A percentile compares a stretch with the other conserved stretches of the same genome.
phyloP scores from a whole-genome alignment of 192 early-diverging fungal genomes.

The Powellomyces hirtus region DNA sequence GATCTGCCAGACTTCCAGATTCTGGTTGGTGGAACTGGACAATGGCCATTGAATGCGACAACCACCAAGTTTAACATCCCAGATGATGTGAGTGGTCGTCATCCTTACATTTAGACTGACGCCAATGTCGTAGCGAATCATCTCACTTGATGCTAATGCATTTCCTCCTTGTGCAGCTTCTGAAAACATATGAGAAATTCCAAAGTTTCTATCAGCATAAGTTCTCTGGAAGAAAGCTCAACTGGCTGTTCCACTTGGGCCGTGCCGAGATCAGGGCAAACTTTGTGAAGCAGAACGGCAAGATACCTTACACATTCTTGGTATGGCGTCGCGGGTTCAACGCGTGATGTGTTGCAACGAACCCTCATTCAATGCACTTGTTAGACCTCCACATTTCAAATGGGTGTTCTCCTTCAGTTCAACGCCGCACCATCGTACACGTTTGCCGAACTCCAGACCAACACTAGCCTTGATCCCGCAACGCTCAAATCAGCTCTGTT shows the following conservation, averaged over 20 bases:
- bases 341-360: not conserved
- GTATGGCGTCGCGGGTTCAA: slow-evolving; percentile 27
- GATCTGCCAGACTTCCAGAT: slow-evolving; percentile 75
- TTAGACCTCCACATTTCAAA: slow-evolving; percentile 85
- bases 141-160: not conserved
- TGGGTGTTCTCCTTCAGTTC: slow-evolving; percentile 91
- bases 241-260: slow-evolving; percentile 90
- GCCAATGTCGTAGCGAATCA: not conserved
- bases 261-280: slow-evolving; percentile 93
- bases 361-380: not conserved
- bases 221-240: slow-evolving; percentile 86
- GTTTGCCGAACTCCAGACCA: slow-evolving; percentile 69
- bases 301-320: slow-evolving; percentile 76
- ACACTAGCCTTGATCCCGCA: slow-evolving; percentile 71
- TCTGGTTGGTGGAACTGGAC: slow-evolving; percentile 80
- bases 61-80: slow-evolving; percentile 83
- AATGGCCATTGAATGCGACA: slow-evolving; percentile 86
- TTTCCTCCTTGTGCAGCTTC: slow-evolving; percentile 46
- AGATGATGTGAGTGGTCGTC: slow-evolving; percentile 57
- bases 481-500: slow-evolving; percentile 66
- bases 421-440: slow-evolving; percentile 76
- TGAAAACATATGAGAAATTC: slow-evolving; percentile 82
- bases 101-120: slow-evolving; percentile 8
- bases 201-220: slow-evolving; percentile 84
- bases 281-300: slow-evolving; percentile 70